phyloP scores from a whole-genome alignment of 306 rosid genomes.

The Quercus alba region DNA sequence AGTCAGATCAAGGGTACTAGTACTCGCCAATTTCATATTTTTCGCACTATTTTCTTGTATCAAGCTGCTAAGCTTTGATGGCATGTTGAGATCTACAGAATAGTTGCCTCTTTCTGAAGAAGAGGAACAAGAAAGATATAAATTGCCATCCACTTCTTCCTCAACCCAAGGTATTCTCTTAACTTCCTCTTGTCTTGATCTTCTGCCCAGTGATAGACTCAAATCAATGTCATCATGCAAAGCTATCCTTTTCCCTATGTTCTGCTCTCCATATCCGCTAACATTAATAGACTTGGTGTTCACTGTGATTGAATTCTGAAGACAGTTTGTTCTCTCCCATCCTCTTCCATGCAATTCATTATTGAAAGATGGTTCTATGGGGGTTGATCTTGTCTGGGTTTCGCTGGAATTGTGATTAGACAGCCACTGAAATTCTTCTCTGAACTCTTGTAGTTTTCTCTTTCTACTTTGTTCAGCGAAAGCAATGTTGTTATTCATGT shows the following conservation, averaged over 20 bases:
- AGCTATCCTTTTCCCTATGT: neutral
- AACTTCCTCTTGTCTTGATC: neutral
- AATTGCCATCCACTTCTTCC: neutral
- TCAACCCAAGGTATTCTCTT: neutral
- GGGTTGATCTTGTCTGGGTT: neutral
- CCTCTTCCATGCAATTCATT: neutral
- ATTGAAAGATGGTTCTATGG: neutral
- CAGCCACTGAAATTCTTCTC: neutral
- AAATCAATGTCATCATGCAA: neutral
- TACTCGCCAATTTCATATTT: neutral
- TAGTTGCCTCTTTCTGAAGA: neutral
- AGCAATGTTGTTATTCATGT: neutral
- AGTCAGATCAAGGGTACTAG: constrained; percentile 13
- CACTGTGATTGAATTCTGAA: neutral
- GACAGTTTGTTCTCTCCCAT: neutral
- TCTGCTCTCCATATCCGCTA: neutral
- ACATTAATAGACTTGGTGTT: neutral
- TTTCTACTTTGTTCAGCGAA: neutral
- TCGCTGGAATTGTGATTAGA: neutral
- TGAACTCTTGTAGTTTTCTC: neutral
- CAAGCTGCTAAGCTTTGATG: neutral
- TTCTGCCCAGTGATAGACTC: neutral
- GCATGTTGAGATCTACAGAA: neutral
- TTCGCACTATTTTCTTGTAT: neutral
- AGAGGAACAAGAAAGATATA: neutral